Conservation (phyloP, 176 grass and related monocot species). For the Cocos nucifera region DNA sequence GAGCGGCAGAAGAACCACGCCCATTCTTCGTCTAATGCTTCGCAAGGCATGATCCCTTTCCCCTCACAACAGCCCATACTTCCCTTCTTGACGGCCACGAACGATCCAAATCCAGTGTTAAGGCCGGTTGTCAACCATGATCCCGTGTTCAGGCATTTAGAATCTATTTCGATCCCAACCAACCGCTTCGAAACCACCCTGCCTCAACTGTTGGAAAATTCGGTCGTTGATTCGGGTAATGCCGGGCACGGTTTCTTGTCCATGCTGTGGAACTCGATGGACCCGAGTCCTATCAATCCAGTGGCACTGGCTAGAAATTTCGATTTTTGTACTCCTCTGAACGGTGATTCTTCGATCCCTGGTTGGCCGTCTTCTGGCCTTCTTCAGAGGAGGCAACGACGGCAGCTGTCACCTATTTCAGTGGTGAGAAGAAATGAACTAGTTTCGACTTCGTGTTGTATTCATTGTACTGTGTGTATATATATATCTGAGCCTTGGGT, state of each 20-base stretch:
- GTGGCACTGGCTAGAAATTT: constrained; percentile 15
- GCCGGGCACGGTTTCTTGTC: constrained; percentile 18
- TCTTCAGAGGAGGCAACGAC: background rate
- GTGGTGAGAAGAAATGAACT: background rate
- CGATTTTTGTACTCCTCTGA: background rate
- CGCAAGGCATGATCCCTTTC: no score
- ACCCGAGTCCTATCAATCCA: constrained; percentile 26
- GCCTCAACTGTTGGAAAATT: background rate
- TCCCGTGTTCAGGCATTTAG: background rate
- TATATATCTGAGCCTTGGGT: background rate
- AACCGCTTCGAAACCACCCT: background rate
- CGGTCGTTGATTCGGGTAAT: background rate
- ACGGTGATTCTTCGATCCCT: background rate
- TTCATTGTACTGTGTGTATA: background rate
- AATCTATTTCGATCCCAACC: background rate
- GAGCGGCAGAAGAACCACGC: no score
- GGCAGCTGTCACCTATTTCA: no score
- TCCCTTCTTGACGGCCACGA: no score
- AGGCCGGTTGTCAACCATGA: background rate
- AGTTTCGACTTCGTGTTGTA: background rate
- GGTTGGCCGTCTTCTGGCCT: background rate
- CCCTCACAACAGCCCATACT: no score
- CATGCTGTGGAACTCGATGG: constrained; percentile 23
- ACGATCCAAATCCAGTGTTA: no score
- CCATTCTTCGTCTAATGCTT: no score